Evolutionary conservation across 2,329 filamentous ascomycete species (phyloP), one percentile per base, ranked within the genome.

Genomic region (Aureobasidium zeae): DNA sequence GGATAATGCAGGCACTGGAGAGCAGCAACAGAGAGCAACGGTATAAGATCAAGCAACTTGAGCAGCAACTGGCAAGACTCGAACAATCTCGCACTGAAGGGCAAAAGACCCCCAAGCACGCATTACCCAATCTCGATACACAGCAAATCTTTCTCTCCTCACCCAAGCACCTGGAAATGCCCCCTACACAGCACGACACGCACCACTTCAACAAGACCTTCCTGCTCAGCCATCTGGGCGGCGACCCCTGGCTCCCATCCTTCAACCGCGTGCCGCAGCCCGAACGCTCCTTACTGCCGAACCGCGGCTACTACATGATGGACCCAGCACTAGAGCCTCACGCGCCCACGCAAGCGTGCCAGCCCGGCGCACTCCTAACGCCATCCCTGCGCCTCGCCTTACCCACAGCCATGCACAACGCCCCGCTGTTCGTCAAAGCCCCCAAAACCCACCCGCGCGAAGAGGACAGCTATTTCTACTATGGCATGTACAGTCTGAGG

Each of bases 401-500:
- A 6, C 11, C 22, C 6, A 11, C 22, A 25, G 22, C 22, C 7
- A 32, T 31, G 38, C 13, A 13, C 2, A 50, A 65, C 19, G 60
- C 63, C 0, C 67, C 68, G 0, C 54, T 71, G 35, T 71, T 71
- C 53, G 52, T 69, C 44, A 53, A 29, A 12, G 12, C n/a, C n/a
- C n/a, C n/a, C n/a, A n/a, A n/a, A n/a, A n/a, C n/a, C n/a, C n/a
- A n/a, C n/a, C n/a, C n/a, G n/a, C n/a, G n/a, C n/a, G n/a, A 28
- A 17, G 30, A 36, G 0, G 35, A 48, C n/a, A 48, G 49, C 7
- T 71, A 68, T 49, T 48, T 56, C 1, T 71, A 71, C 55, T 64
- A 59, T 33, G 68, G 68, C n/a, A 56, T 62, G 44, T 71, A 71
- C 57, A 59, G n/a, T 51, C 55, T 53, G 1, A 65, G 68, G 2